These are phyloP conservation scores for Dothideomycetidae sp. DNA, from an alignment of 2,329 filamentous ascomycete species.

Conservation along the genomic window DNA sequence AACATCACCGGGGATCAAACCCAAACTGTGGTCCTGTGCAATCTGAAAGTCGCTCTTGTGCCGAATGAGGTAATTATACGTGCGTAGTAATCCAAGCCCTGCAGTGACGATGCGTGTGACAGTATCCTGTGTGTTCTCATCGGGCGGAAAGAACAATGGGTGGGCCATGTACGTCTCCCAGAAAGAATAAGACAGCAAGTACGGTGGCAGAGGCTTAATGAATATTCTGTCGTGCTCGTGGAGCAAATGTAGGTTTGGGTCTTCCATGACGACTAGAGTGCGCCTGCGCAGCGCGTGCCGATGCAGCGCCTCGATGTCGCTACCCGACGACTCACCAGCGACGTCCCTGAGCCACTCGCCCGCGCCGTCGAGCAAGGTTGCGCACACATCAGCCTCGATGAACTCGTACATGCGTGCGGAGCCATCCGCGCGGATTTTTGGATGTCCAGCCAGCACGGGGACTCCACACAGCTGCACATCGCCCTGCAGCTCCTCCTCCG, in stretches of 20 bases:
- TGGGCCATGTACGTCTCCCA: too few relatives aligned
- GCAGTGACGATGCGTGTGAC: neutral
- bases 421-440: too few relatives aligned
- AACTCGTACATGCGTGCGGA: too few relatives aligned
- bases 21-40: neutral
- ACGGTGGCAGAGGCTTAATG: constrained; percentile 30
- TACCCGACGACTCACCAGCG: too few relatives aligned
- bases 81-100: neutral
- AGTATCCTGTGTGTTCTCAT: neutral
- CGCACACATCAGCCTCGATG: too few relatives aligned
- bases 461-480: too few relatives aligned
- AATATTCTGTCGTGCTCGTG: constrained; percentile 29
- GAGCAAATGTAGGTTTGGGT: constrained; percentile 29
- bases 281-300: constrained; percentile 27
- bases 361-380: too few relatives aligned
- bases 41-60: neutral
- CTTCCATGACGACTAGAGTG: constrained; percentile 27
- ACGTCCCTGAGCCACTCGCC: too few relatives aligned
- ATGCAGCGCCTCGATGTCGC: too few relatives aligned
- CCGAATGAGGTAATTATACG: neutral
- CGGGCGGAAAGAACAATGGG: too few relatives aligned
- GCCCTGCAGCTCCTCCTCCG: too few relatives aligned
- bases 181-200: constrained; percentile 18
- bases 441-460: too few relatives aligned
- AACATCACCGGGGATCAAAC: neutral